Percentiles rank a stretch among this genome's conserved stretches.
Conservation (phyloP, 495 filamentous ascomycete genomes). For the Annulohypoxylon moriforme region DNA sequence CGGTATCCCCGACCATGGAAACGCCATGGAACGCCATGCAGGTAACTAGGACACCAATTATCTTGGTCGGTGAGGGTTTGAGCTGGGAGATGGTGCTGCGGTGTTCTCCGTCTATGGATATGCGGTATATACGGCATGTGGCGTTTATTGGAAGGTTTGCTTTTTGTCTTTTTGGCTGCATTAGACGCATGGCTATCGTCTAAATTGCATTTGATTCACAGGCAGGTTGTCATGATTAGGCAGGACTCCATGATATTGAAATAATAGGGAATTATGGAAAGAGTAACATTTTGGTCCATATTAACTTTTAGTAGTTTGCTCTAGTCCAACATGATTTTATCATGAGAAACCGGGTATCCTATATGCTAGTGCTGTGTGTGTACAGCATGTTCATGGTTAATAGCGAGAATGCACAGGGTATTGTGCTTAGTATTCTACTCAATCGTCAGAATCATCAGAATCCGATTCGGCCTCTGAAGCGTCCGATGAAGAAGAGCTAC, state of each 20-base stretch:
- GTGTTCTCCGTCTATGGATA: slow-evolving; percentile 14
- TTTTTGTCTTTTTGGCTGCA: slow-evolving; percentile 25
- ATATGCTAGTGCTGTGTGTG: slow-evolving; percentile 12
- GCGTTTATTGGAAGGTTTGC: slow-evolving; percentile 30
- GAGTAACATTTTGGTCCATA: slow-evolving; percentile 10
- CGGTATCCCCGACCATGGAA: background rate
- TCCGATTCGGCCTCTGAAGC: slow-evolving; percentile 33
- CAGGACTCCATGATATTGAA: slow-evolving; percentile 9
- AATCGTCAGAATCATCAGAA: slow-evolving; percentile 34
- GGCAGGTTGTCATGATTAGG: slow-evolving; percentile 19
- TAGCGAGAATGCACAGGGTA: background rate
- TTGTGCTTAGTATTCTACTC: slow-evolving; percentile 3
- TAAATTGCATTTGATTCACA: slow-evolving; percentile 31
- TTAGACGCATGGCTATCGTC: slow-evolving; percentile 27
- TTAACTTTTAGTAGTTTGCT: slow-evolving; percentile 12
- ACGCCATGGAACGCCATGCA: background rate
- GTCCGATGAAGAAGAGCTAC: slow-evolving; percentile 47
- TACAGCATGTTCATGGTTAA: slow-evolving; percentile 3
- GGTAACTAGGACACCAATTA: slow-evolving; percentile 12
- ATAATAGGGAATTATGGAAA: slow-evolving; percentile 17
- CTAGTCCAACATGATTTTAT: slow-evolving; percentile 19
- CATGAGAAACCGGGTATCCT: slow-evolving; percentile 34
- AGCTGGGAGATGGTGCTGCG: slow-evolving; percentile 6
- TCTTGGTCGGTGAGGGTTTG: slow-evolving; percentile 17
- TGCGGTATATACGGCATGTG: slow-evolving; percentile 39